A percentile compares a stretch with the other conserved stretches of the same genome.
Conservation (phyloP, 2,329 filamentous ascomycete species). For the Aspergillus udagawae region DNA sequence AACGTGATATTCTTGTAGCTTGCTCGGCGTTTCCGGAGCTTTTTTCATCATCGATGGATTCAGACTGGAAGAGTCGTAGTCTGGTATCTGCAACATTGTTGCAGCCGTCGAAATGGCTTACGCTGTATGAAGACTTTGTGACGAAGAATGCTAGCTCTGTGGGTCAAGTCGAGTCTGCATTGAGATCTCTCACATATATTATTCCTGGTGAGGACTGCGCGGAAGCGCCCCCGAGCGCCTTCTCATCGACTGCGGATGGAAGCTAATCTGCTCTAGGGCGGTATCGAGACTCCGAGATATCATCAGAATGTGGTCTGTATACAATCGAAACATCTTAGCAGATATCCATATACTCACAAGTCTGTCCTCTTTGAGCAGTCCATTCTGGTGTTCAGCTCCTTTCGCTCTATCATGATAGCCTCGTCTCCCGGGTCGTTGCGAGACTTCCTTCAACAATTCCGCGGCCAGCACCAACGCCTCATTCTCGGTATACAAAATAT, state of each 20-base stretch:
- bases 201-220: constrained; percentile 61
- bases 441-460: constrained; percentile 52
- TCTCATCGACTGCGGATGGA: background rate
- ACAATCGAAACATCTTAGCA: background rate
- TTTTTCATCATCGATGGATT: constrained; percentile 27
- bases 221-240: background rate
- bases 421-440: constrained; percentile 65
- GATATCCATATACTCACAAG: background rate
- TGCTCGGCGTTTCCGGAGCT: background rate
- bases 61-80: constrained; percentile 24
- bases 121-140: constrained; percentile 67
- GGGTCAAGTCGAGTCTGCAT: constrained; percentile 87
- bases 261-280: constrained; percentile 29
- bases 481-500: constrained; percentile 62
- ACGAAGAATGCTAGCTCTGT: constrained; percentile 91
- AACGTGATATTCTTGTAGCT: background rate
- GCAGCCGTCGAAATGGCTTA: constrained; percentile 38
- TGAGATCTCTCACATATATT: constrained; percentile 91
- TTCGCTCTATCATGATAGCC: constrained; percentile 85
- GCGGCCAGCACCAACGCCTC: constrained; percentile 50
- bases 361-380: constrained; percentile 42
- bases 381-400: constrained; percentile 87
- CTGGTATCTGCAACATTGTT: constrained; percentile 28
- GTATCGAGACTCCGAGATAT: constrained; percentile 76
- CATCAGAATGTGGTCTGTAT: constrained; percentile 72